Conservation (phyloP, 2,329 filamentous ascomycete species). For the Phialocephala subalpina region DNA sequence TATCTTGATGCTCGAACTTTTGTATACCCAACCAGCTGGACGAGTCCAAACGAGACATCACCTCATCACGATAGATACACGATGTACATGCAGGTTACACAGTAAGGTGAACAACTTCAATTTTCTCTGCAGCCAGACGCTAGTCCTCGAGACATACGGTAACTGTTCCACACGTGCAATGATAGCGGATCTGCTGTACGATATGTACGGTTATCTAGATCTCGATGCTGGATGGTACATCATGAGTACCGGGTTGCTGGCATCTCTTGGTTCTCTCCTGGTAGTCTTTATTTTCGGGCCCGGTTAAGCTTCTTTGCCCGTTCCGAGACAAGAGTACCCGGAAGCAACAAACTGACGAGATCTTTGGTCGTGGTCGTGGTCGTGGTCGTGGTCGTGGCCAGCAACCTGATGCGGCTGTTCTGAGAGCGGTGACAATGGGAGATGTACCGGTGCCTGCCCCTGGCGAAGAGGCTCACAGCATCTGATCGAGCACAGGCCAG, state of each 20-base stretch:
- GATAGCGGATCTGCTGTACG: not conserved
- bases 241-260: constrained; percentile 25
- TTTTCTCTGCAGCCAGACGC: not conserved
- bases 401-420: not conserved
- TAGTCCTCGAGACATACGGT: not conserved
- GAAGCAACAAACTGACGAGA: not conserved
- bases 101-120: not conserved
- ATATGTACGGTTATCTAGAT: constrained; percentile 11
- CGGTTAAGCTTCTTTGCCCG: not conserved
- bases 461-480: constrained; percentile 18
- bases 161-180: not conserved
- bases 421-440: not conserved
- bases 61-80: not conserved
- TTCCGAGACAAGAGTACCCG: not conserved
- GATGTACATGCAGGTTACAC: constrained; percentile 5
- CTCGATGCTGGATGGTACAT: constrained; percentile 16
- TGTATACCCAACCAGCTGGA: constrained; percentile 12
- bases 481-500: constrained; percentile 28
- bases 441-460: constrained; percentile 7
- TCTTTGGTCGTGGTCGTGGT: not conserved
- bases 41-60: constrained; percentile 5
- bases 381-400: not conserved
- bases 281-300: constrained; percentile 10
- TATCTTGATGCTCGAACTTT: not conserved
- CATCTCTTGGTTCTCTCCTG: constrained; percentile 7